These are phyloP conservation scores for Paramecium tetraurelia DNA, from an alignment of 73 alveolate species.

Conservation along the genomic window DNA sequence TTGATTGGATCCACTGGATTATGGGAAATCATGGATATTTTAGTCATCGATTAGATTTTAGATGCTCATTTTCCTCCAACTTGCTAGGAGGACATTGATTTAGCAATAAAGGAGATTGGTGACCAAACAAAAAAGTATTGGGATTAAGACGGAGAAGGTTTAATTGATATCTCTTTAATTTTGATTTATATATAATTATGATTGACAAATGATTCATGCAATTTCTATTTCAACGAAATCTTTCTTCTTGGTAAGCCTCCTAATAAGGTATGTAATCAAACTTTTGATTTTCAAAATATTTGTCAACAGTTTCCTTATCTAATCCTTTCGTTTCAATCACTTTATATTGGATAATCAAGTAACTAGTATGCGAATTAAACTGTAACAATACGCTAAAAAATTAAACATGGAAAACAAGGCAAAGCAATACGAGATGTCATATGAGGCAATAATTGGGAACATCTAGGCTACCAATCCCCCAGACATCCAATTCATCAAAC, in stretches of 20 bases:
- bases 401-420: neutral
- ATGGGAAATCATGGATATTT: neutral
- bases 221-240: conserved; percentile 24
- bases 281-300: neutral
- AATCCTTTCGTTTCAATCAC: neutral
- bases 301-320: neutral
- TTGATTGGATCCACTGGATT: neutral
- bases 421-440: neutral
- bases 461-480: neutral
- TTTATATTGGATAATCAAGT: neutral
- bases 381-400: neutral
- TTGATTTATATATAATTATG: neutral
- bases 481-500: conserved; percentile 5
- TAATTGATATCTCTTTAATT: neutral
- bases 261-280: conserved; percentile 19
- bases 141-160: conserved; percentile 7
- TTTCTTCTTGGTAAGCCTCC: conserved; percentile 16
- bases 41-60: conserved; percentile 11
- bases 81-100: conserved; percentile 9
- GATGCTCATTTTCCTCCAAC: conserved; percentile 35
- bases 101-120: neutral
- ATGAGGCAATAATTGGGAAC: neutral
- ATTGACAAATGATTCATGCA: neutral
- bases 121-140: neutral
- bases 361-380: neutral